Percentiles rank a stretch among this genome's conserved stretches.
Evolutionary conservation across 192 early-diverging fungal genomes (phyloP).

Genomic region (Podila epicladia): DNA sequence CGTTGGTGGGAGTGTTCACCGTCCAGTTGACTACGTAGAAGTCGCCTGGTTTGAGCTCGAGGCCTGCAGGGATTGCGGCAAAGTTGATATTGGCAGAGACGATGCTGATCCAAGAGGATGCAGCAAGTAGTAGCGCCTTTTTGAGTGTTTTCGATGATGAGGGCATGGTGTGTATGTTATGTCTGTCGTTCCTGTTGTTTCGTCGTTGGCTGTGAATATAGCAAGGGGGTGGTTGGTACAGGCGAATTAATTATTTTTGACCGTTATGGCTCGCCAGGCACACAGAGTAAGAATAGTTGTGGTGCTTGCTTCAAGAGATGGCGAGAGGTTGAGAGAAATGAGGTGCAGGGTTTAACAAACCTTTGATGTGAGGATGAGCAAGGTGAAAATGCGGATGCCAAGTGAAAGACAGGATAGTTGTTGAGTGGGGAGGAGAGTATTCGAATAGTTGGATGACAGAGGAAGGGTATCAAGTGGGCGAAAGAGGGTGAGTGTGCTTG

Average conservation of each 20-base stretch:
- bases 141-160: not conserved
- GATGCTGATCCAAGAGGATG: not conserved
- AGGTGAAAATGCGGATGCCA: not conserved
- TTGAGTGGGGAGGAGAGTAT: no score
- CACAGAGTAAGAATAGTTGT: not conserved
- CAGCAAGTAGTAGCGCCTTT: not conserved
- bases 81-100: constrained; percentile 34
- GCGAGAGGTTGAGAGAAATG: not conserved
- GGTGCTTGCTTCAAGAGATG: not conserved
- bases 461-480: no score
- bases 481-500: not conserved
- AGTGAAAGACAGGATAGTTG: no score
- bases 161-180: not conserved
- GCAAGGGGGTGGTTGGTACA: not conserved
- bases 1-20: not conserved
- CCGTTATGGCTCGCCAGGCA: not conserved
- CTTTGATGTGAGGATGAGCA: not conserved
- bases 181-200: not conserved
- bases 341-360: not conserved
- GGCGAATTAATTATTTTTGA: not conserved
- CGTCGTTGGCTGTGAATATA: not conserved
- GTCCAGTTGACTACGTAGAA: constrained; percentile 3
- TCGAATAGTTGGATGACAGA: no score
- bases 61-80: not conserved
- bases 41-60: constrained; percentile 7